Evolutionary conservation across 345 rosid genomes (phyloP).

Genomic region (Hevea brasiliensis): DNA sequence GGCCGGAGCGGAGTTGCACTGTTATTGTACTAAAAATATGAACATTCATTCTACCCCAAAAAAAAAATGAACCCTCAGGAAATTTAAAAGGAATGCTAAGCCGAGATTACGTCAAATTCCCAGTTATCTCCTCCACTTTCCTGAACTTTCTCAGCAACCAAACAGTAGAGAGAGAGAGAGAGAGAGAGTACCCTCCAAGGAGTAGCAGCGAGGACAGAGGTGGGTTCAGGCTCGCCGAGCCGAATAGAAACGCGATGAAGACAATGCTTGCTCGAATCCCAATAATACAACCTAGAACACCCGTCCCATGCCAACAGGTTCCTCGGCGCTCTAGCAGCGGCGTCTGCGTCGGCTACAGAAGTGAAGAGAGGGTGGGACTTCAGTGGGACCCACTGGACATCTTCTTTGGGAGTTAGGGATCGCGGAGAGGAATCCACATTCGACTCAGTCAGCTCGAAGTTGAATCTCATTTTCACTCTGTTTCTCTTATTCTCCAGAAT

Average conservation of each 20-base stretch:
- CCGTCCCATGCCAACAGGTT: slow-evolving; percentile 87
- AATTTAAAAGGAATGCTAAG: neutral
- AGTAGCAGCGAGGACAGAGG: slow-evolving; percentile 68
- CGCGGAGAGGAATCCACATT: slow-evolving; percentile 29
- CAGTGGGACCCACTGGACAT: slow-evolving; percentile 72
- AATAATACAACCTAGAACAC: slow-evolving; percentile 70
- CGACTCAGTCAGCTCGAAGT: slow-evolving; percentile 44
- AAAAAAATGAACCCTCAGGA: too few species aligned
- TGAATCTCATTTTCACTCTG: slow-evolving; percentile 52
- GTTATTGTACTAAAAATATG: neutral
- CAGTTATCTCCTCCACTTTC: neutral
- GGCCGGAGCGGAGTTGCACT: too few species aligned
- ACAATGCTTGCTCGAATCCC: slow-evolving; percentile 57
- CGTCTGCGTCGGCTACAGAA: slow-evolving; percentile 2
- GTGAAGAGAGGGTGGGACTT: slow-evolving; percentile 70
- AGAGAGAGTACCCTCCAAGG: slow-evolving; percentile 61
- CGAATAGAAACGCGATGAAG: slow-evolving; percentile 80
- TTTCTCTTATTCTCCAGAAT: neutral
- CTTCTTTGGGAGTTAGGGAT: slow-evolving; percentile 55
- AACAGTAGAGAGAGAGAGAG: neutral
- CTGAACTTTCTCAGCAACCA: slow-evolving; percentile 2
- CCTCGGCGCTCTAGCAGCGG: slow-evolving; percentile 30
- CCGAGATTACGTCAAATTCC: neutral
- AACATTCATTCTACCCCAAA: too few species aligned
- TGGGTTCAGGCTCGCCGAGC: slow-evolving; percentile 84